Percentiles rank a stretch among this genome's conserved stretches.
Conservation (phyloP, 305 asterid genomes). For the Plantago rigida region DNA sequence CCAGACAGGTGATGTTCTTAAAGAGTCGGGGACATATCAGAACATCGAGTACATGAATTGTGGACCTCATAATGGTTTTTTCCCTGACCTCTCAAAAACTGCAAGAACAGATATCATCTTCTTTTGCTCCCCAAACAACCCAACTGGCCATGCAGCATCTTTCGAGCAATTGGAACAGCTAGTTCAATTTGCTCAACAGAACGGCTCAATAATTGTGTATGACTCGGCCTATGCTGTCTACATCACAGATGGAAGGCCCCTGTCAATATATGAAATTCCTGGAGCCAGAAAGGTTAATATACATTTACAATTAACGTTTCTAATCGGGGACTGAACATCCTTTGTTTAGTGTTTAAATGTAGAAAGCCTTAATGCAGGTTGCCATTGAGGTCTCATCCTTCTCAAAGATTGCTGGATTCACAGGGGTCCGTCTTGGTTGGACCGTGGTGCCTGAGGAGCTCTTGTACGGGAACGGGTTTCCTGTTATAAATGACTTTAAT, state of each 20-base stretch:
- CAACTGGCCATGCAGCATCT: constrained; percentile 78
- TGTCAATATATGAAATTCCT: constrained; percentile 75
- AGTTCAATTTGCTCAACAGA: constrained; percentile 54
- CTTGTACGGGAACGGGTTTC: constrained; percentile 53
- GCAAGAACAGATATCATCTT: constrained; percentile 65
- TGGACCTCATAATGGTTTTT: constrained; percentile 50
- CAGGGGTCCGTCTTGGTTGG: constrained; percentile 94
- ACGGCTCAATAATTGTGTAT: constrained; percentile 67
- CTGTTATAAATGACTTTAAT: constrained; percentile 60
- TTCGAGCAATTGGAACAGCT: constrained; percentile 50
- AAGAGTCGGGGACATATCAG: constrained; percentile 44
- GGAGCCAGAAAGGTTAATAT: constrained; percentile 63
- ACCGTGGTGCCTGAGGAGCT: constrained; percentile 79
- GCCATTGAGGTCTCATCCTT: constrained; percentile 85
- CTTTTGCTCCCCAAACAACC: constrained; percentile 82
- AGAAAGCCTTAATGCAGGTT: constrained; percentile 37
- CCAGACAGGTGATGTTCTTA: constrained; percentile 53
- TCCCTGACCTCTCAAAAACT: constrained; percentile 50
- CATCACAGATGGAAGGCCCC: constrained; percentile 60
- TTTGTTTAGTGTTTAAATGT: background rate
- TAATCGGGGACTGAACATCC: background rate
- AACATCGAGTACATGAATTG: constrained; percentile 65
- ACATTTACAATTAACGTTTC: background rate
- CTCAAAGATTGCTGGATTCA: constrained; percentile 83
- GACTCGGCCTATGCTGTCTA: constrained; percentile 71